Base-by-base conservation (phyloP, 495 filamentous ascomycete genomes). In the Aspergillus saccharolyticus region DNA sequence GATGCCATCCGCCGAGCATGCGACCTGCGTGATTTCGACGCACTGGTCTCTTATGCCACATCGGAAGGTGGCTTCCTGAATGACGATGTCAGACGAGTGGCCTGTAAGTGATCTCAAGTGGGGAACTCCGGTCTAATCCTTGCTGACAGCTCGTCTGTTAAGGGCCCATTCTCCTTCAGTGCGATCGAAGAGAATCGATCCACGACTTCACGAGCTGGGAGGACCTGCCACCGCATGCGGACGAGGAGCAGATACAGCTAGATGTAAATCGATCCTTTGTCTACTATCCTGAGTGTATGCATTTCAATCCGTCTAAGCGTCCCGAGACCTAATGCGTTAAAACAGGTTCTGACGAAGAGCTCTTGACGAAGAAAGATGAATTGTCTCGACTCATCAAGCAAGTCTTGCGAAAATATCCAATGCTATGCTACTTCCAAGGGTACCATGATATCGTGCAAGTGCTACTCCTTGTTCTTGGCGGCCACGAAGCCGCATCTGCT, bases 401-500 rank as follows among this genome's bases (percentile, higher is more conserved):
- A 59, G 81, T 91, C 18, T 80, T 97, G 21, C 82, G 94, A 17
- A 80, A 82, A 10, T 80, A 96, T 64, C 95, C 94, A 4, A 85
- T 88, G 76, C 85, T 98, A 14, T 88, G 83, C 73, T 98, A 98
- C 73, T 97, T 97, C 74, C 94, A 98, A 78, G 94, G 94, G 59
- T 98, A 96, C 72, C 94, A 98, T 68, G 94, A 98, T 72, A 97
- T 98, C 65, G 93, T 89, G 60, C 95, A 97, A 69, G 94, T 98
- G n/a, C 78, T 98, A 47, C 82, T 97, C 4, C 80, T 98, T 16
- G 90, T 96, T 7, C 76, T 97, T 2, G 87, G 85, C 18, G 68
- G 75, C 33, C 78, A 82, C 5, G 56, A 74, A n/a, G 70, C 78
- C 3, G 65, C 76, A 24, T 63, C 72, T 3, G 85, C 87, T 25